A percentile compares a stretch with the other conserved stretches of the same genome.
phyloP scores from a whole-genome alignment of 164 flowering plant genomes.

The Chimonanthus salicifolius region DNA sequence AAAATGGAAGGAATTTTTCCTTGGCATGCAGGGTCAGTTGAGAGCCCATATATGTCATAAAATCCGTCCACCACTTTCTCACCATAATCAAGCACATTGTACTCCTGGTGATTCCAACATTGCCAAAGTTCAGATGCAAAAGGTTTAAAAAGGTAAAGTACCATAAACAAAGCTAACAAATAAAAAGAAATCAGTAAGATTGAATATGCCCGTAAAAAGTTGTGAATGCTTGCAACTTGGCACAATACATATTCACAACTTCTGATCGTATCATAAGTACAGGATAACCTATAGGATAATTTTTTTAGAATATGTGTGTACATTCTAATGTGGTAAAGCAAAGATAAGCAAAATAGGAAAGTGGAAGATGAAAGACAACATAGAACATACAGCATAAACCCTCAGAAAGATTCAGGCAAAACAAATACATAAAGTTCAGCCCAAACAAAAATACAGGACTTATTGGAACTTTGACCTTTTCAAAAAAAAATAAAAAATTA shows the following conservation, averaged over 20 bases:
- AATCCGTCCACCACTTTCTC: slow-evolving; percentile 94
- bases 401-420: background rate
- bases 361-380: background rate
- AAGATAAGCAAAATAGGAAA: background rate
- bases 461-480: too few relatives aligned
- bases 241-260: background rate
- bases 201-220: background rate
- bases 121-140: slow-evolving; percentile 3
- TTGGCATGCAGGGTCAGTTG: slow-evolving; percentile 47
- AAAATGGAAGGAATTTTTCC: slow-evolving; percentile 83
- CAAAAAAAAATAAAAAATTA: too few relatives aligned
- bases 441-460: too few relatives aligned
- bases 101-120: slow-evolving; percentile 48
- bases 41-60: slow-evolving; percentile 72
- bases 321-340: background rate
- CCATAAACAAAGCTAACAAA: background rate
- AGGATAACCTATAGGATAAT: background rate
- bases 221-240: background rate
- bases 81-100: slow-evolving; percentile 82
- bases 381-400: background rate
- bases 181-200: background rate
- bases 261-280: background rate
- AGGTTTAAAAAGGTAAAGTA: background rate
- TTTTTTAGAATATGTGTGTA: background rate
- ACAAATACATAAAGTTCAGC: background rate